Percentiles rank a stretch among this genome's conserved stretches.
Evolutionary conservation across 2,329 filamentous ascomycete genomes (phyloP).

Genomic region (Mariannaea sp.): DNA sequence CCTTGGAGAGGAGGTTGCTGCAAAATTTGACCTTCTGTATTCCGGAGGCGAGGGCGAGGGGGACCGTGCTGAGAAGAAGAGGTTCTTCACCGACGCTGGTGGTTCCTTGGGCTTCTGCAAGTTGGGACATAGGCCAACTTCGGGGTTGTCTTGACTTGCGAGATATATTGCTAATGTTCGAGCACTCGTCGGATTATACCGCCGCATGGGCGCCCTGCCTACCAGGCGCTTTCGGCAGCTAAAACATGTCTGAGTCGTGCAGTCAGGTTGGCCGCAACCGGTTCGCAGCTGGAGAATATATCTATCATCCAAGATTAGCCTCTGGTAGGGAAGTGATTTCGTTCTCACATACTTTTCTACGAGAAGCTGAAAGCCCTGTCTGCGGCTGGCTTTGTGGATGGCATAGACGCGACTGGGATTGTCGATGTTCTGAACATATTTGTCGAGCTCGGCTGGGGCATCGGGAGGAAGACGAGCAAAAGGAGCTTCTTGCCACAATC

Average conservation of each 20-base stretch:
- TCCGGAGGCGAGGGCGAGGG: constrained; percentile 27
- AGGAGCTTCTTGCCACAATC: constrained; percentile 65
- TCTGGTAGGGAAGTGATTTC: neutral
- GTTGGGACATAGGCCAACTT: constrained; percentile 67
- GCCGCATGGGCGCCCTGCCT: constrained; percentile 70
- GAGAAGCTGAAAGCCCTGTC: constrained; percentile 67
- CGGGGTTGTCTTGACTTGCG: constrained; percentile 78
- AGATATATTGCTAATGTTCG: constrained; percentile 80
- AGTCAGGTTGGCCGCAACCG: constrained; percentile 73
- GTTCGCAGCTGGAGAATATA: constrained; percentile 82
- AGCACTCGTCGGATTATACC: constrained; percentile 81
- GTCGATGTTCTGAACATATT: constrained; percentile 61
- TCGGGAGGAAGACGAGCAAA: constrained; percentile 64
- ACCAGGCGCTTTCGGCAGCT: constrained; percentile 73
- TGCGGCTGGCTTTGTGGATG: constrained; percentile 63
- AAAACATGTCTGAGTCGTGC: constrained; percentile 78
- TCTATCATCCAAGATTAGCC: constrained; percentile 49
- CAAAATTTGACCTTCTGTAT: constrained; percentile 19
- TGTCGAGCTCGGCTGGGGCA: constrained; percentile 62
- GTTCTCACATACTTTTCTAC: constrained; percentile 63
- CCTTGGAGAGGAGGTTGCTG: constrained; percentile 6
- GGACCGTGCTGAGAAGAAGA: constrained; percentile 49
- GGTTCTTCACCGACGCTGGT: constrained; percentile 52
- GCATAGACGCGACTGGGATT: constrained; percentile 66
- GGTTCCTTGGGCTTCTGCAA: constrained; percentile 50